Conservation (phyloP, 2,329 filamentous ascomycete species). For the Arachnomyces sp. region DNA sequence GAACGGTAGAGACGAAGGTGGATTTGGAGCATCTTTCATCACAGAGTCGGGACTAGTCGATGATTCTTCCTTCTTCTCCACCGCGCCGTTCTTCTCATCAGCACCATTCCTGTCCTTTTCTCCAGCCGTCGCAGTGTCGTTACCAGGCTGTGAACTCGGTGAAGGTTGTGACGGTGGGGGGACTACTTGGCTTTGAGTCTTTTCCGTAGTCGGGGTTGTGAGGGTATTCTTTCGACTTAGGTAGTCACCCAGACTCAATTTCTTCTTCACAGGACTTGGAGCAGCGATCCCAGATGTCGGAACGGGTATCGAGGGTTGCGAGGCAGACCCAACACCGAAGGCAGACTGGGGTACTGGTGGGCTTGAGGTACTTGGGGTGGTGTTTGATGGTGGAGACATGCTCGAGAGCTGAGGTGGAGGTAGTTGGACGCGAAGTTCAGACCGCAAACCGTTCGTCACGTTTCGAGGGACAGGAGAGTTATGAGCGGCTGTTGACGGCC, state of each 20-base stretch:
- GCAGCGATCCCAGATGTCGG: conserved; percentile 26
- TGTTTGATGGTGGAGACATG: conserved; percentile 15
- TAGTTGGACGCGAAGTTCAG: conserved; percentile 23
- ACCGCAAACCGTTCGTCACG: conserved; percentile 12
- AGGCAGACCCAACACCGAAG: conserved; percentile 18
- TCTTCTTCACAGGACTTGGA: conserved; percentile 44
- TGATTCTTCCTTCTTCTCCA: neutral
- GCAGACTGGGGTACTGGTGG: conserved; percentile 23
- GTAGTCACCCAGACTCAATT: conserved; percentile 44
- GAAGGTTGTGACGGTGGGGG: conserved; percentile 19
- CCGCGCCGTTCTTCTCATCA: conserved; percentile 1
- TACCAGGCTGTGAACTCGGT: conserved; percentile 11
- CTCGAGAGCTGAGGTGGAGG: conserved; percentile 15
- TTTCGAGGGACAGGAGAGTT: conserved; percentile 22
- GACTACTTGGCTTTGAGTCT: conserved; percentile 24
- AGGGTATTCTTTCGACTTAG: conserved; percentile 35
- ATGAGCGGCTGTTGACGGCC: conserved; percentile 32
- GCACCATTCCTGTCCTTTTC: too few species aligned
- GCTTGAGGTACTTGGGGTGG: conserved; percentile 23
- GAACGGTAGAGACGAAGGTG: neutral
- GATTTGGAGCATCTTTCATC: conserved; percentile 8
- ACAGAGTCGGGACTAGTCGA: conserved; percentile 4
- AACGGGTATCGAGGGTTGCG: conserved; percentile 17
- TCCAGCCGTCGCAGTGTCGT: conserved; percentile 1
- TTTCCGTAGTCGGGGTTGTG: conserved; percentile 34